phyloP scores from a whole-genome alignment of 2,329 filamentous ascomycete species.

The Epichloe coenophiala region DNA sequence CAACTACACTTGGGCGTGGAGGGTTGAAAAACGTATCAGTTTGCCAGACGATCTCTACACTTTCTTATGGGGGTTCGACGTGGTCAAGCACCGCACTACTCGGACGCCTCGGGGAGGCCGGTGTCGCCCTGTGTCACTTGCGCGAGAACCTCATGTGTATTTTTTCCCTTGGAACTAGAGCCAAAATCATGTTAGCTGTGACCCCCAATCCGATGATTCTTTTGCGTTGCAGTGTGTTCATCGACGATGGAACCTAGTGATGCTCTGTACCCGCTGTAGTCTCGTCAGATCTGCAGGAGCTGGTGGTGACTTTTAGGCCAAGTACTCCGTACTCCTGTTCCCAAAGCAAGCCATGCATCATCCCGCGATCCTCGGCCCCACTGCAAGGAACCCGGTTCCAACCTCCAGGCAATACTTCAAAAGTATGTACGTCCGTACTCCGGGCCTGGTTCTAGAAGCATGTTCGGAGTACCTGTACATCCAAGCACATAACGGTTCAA shows the following conservation, averaged over 20 bases:
- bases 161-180: not conserved
- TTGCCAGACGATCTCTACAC: not conserved
- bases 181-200: not conserved
- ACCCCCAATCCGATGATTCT: not conserved
- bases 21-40: not conserved
- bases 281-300: not conserved
- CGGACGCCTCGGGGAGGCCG: not conserved
- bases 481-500: too few species aligned
- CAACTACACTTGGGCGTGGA: not conserved
- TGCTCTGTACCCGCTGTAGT: not conserved
- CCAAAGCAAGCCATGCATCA: slow-evolving; percentile 1
- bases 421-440: too few species aligned
- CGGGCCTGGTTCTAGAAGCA: too few species aligned
- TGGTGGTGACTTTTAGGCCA: slow-evolving; percentile 2
- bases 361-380: slow-evolving; percentile 3
- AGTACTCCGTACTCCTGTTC: not conserved
- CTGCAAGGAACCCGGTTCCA: not conserved
- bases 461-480: too few species aligned
- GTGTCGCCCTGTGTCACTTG: not conserved
- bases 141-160: not conserved
- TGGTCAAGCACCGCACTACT: not conserved
- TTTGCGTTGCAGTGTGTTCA: not conserved
- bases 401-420: not conserved
- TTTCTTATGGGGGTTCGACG: too few species aligned
- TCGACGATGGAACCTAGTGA: not conserved